Evolutionary conservation across 805 yeast species (phyloP), one percentile per base, ranked within the genome.

Genomic region (Spathaspora passalidarum): DNA sequence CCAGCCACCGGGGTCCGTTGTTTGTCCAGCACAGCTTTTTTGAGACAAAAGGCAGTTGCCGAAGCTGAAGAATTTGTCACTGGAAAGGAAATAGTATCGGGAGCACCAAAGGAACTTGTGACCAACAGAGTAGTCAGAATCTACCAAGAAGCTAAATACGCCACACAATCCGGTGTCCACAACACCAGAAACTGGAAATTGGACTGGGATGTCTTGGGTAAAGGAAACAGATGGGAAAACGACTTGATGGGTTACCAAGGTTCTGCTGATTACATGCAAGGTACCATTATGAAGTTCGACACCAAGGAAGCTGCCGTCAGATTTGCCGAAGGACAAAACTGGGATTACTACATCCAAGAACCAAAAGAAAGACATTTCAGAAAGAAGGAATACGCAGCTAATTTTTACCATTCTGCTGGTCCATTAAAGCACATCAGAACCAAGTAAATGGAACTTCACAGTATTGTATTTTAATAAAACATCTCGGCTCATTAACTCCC

Each of bases 171-270:
- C 29, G 88, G 91, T 10, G 63, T 66, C 47, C 69, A 72, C 56
- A 76, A 79, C 57, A 74, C 78, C 16, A 63, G 68, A 45, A 63
- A 59, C 54, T 88, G 96, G 96, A 81, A 80, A 57, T 60, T 88
- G 46, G 95, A 88, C 66, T 88, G 94, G 92, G 96, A 88, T 60
- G 78, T 87, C 36, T 68, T 84, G 46, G 82, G 82, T 38, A 80
- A 83, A 58, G 88, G 86, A 18, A 81, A 88, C 72, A 73, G 94
- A 62, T 88, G 96, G 96, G 96, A 88, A 62, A 88, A 88, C 66
- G 92, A 86, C 62, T 73, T 88, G 61, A 88, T 88, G 66, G 96
- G 96, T 20, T 88, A 86, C 73, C 91, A 86, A 58, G 79, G 87
- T 39, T 74, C 86, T 38, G 80, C 86, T 32, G 96, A 88, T 63